These are phyloP conservation scores for Pelargonium nanum DNA, from an alignment of 345 rosid species.

Conservation along the genomic window DNA sequence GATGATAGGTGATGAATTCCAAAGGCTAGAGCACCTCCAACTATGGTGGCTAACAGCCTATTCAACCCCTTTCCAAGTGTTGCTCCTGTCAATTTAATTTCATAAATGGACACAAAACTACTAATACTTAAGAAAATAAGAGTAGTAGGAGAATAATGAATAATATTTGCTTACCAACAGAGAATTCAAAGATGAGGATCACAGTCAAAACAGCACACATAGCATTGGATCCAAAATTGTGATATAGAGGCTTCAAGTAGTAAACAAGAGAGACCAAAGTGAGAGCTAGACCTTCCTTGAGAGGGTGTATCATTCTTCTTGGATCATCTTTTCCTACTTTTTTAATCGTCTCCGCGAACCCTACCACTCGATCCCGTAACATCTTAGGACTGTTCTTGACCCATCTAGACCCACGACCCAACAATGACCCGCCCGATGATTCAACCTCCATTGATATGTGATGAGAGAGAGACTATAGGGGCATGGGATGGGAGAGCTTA, in stretches of 20 bases:
- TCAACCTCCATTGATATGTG: too few species aligned
- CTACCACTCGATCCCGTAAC: too few species aligned
- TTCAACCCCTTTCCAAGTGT: constrained; percentile 65
- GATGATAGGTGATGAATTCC: constrained; percentile 61
- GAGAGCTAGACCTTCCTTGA: constrained; percentile 64
- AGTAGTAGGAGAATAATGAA: too few species aligned
- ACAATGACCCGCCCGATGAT: too few species aligned
- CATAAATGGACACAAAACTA: too few species aligned
- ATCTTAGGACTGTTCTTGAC: too few species aligned
- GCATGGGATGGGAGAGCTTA: too few species aligned
- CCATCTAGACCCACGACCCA: too few species aligned
- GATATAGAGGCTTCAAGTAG: constrained; percentile 51
- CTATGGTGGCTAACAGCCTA: constrained; percentile 54
- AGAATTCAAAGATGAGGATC: constrained; percentile 67
- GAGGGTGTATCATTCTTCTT: constrained; percentile 54
- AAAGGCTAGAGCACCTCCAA: constrained; percentile 51
- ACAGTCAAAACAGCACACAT: constrained; percentile 87
- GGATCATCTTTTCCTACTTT: constrained; percentile 76
- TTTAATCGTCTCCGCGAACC: too few species aligned
- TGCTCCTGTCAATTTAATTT: constrained; percentile 22
- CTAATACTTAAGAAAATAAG: too few species aligned
- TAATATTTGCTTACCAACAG: constrained; percentile 68
- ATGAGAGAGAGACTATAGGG: too few species aligned
- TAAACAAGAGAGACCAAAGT: constrained; percentile 49
- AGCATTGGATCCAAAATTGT: constrained; percentile 55